Evolutionary conservation across 1,284 basidiomycete genomes (phyloP).

Genomic region (Malassezia restricta): DNA sequence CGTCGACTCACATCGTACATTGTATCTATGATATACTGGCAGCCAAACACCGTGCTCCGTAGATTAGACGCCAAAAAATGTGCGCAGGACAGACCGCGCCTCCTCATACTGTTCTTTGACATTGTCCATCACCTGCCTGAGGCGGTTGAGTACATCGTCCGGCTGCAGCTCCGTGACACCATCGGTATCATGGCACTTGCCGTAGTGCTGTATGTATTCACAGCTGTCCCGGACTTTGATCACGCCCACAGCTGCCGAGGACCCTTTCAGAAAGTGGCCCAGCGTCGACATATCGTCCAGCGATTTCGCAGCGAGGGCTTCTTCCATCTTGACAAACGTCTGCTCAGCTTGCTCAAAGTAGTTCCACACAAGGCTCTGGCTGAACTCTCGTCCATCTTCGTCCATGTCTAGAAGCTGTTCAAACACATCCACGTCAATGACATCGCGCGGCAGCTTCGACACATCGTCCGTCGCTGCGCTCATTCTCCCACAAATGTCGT

Average conservation of each 20-base stretch:
- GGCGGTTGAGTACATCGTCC: constrained; percentile 25
- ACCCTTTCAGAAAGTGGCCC: constrained; percentile 89
- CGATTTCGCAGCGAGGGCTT: constrained; percentile 54
- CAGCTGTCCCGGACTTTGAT: constrained; percentile 66
- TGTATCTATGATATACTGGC: not conserved
- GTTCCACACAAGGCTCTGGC: constrained; percentile 61
- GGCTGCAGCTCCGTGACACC: constrained; percentile 23
- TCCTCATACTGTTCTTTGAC: constrained; percentile 39
- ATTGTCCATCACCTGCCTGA: constrained; percentile 22
- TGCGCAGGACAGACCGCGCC: constrained; percentile 38
- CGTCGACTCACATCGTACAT: not conserved
- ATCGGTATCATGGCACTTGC: constrained; percentile 50
- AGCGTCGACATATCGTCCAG: constrained; percentile 59
- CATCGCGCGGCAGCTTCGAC: constrained; percentile 2
- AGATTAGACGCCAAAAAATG: constrained; percentile 42
- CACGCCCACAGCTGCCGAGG: constrained; percentile 77
- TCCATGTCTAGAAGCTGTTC: constrained; percentile 78
- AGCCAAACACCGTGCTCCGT: not conserved
- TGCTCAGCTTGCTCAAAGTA: constrained; percentile 57
- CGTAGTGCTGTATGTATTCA: constrained; percentile 76
- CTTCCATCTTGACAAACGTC: constrained; percentile 69
- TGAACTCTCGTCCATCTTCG: constrained; percentile 65
- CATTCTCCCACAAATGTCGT: constrained; percentile 1
- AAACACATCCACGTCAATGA: constrained; percentile 69
- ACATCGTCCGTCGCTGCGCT: not conserved